Conservation (phyloP, 1,284 basidiomycete genomes). For the Sporisorium exsertum region DNA sequence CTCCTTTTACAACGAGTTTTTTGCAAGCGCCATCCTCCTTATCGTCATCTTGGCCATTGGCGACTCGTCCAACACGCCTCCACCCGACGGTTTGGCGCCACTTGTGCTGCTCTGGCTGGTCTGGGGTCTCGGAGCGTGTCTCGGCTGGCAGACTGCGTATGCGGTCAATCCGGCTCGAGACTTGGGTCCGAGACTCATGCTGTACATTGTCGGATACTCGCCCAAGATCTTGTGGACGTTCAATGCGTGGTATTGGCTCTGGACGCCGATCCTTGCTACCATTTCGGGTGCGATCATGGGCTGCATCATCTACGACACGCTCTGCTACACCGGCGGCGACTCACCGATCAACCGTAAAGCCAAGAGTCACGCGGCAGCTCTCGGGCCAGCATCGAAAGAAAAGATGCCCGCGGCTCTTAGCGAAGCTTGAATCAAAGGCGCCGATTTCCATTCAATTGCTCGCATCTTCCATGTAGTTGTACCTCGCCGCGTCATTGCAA, state of each 20-base stretch:
- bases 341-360: slow-evolving; percentile 58
- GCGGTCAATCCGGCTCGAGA: slow-evolving; percentile 78
- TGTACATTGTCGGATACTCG: slow-evolving; percentile 76
- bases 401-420: slow-evolving; percentile 49
- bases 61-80: slow-evolving; percentile 71
- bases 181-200: slow-evolving; percentile 76
- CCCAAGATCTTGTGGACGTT: slow-evolving; percentile 70
- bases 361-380: background rate
- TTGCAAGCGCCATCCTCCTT: slow-evolving; percentile 57
- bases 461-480: slow-evolving; percentile 7
- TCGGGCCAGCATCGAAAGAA: slow-evolving; percentile 30
- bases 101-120: slow-evolving; percentile 74
- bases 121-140: slow-evolving; percentile 74
- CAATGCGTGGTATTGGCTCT: slow-evolving; percentile 80
- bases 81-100: slow-evolving; percentile 74
- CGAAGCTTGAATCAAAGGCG: slow-evolving; percentile 23
- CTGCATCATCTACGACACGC: slow-evolving; percentile 68
- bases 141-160: slow-evolving; percentile 76
- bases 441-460: background rate
- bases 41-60: slow-evolving; percentile 55
- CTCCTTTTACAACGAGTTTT: slow-evolving; percentile 56
- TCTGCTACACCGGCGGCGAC: slow-evolving; percentile 69
- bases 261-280: slow-evolving; percentile 73
- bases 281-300: slow-evolving; percentile 69
- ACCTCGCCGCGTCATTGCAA: background rate